Evolutionary conservation across 768 basidiomycete species (phyloP).

Genomic region (Boletus bicolor): DNA sequence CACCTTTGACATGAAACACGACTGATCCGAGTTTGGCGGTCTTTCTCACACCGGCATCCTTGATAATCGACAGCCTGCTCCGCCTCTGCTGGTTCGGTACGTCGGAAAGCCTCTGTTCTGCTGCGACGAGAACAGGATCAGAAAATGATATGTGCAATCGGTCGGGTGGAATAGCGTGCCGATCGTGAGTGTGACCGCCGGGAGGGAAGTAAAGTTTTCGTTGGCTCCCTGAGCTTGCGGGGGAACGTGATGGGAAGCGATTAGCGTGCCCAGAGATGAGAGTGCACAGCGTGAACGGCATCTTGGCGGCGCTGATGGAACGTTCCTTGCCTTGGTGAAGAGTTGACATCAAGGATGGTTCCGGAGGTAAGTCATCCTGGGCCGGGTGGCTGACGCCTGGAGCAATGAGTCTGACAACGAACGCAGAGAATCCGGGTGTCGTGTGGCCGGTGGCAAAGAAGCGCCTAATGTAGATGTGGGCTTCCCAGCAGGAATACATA

Average conservation of each 20-base stretch:
- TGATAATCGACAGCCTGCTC: not conserved
- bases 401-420: slow-evolving; percentile 7
- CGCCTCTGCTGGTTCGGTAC: not conserved
- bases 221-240: not conserved
- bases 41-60: not conserved
- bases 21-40: not conserved
- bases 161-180: slow-evolving; percentile 8
- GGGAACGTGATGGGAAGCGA: not conserved
- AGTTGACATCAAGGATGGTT: too few relatives aligned
- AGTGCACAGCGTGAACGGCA: slow-evolving; percentile 5
- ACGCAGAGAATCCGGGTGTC: not conserved
- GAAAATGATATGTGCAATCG: slow-evolving; percentile 22
- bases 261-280: slow-evolving; percentile 2
- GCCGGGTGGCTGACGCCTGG: slow-evolving; percentile 5
- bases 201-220: slow-evolving; percentile 13
- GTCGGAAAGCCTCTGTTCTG: slow-evolving; percentile 11
- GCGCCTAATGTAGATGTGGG: too few relatives aligned
- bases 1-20: not conserved
- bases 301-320: slow-evolving; percentile 9
- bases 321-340: not conserved
- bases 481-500: too few relatives aligned
- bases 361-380: not conserved
- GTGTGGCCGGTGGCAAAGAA: too few relatives aligned
- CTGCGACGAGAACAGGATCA: slow-evolving; percentile 22
- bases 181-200: slow-evolving; percentile 10